Percentiles rank a stretch among this genome's conserved stretches.
Evolutionary conservation across 2,329 filamentous ascomycete genomes (phyloP).

Genomic region (Cadophora sp.): DNA sequence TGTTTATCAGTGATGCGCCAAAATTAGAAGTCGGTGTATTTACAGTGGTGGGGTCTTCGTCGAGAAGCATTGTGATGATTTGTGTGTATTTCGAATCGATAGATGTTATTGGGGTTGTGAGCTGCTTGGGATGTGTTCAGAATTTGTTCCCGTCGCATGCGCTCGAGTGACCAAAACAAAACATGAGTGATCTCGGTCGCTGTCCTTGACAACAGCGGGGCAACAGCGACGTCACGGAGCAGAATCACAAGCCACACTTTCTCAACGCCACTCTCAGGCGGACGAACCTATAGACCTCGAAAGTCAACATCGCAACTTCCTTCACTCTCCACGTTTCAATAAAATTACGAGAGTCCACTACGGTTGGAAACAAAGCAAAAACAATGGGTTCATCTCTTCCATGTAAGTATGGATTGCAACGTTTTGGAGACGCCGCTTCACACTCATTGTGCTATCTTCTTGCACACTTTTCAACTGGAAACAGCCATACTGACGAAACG

Average conservation of each 20-base stretch:
- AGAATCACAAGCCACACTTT: slow-evolving; percentile 28
- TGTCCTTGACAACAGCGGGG: slow-evolving; percentile 14
- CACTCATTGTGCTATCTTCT: slow-evolving; percentile 35
- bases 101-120: neutral
- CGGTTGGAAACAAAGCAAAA: slow-evolving; percentile 18
- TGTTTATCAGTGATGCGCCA: slow-evolving; percentile 21
- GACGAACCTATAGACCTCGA: slow-evolving; percentile 2
- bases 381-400: slow-evolving; percentile 44
- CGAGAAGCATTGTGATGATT: slow-evolving; percentile 79
- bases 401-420: slow-evolving; percentile 44
- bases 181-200: neutral
- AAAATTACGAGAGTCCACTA: neutral
- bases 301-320: slow-evolving; percentile 21
- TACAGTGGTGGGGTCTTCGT: slow-evolving; percentile 90
- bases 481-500: slow-evolving; percentile 41
- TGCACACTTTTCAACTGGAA: slow-evolving; percentile 38
- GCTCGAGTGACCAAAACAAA: slow-evolving; percentile 15
- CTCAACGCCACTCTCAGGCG: slow-evolving; percentile 25
- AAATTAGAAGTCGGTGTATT: slow-evolving; percentile 38
- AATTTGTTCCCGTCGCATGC: neutral
- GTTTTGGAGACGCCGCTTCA: slow-evolving; percentile 38
- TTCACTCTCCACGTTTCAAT: slow-evolving; percentile 5
- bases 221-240: slow-evolving; percentile 19
- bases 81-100: neutral
- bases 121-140: neutral